A percentile compares a stretch with the other conserved stretches of the same genome.
These are phyloP conservation scores for Fistulina hepatica DNA, from an alignment of 1,284 basidiomycete genomes.

Conservation along the genomic window DNA sequence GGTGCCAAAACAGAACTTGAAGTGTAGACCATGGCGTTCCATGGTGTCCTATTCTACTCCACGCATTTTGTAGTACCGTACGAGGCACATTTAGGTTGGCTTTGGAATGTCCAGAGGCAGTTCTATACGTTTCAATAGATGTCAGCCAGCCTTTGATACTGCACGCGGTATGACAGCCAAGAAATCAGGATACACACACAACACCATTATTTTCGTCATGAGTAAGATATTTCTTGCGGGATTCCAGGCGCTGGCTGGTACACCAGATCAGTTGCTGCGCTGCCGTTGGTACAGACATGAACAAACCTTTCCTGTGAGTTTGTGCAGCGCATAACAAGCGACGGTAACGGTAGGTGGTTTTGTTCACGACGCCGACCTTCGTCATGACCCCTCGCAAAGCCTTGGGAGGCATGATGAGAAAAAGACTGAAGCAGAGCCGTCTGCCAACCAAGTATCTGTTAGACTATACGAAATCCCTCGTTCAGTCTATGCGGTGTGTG, in stretches of 20 bases:
- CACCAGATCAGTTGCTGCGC: not conserved
- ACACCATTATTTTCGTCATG: constrained; percentile 61
- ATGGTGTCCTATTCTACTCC: too few species aligned
- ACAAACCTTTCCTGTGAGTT: constrained; percentile 62
- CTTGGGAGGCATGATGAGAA: constrained; percentile 59
- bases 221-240: constrained; percentile 63
- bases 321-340: constrained; percentile 55
- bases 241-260: constrained; percentile 52
- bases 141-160: too few species aligned
- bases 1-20: too few species aligned
- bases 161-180: too few species aligned
- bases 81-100: too few species aligned
- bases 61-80: too few species aligned
- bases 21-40: too few species aligned
- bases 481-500: too few species aligned
- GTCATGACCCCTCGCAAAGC: constrained; percentile 60
- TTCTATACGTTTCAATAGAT: constrained; percentile 1
- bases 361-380: constrained; percentile 70
- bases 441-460: too few species aligned
- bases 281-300: not conserved
- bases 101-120: too few species aligned
- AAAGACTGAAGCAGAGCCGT: not conserved
- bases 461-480: too few species aligned
- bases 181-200: constrained; percentile 20
- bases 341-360: constrained; percentile 75